Evolutionary conservation across 169 alveolate species (phyloP).

Genomic region (Plasmodium falciparum): DNA sequence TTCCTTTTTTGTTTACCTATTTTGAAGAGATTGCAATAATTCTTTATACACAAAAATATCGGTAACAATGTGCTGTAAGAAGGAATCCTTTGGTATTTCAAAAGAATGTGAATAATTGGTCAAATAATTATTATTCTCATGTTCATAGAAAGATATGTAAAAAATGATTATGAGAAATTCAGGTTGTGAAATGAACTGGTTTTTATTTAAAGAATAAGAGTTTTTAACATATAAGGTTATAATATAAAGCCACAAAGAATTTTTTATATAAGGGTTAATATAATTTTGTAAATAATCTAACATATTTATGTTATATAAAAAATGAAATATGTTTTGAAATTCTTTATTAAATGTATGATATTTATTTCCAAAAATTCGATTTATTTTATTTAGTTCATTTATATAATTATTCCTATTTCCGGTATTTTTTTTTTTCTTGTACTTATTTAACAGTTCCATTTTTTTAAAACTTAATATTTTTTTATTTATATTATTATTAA

Average conservation of each 20-base stretch:
- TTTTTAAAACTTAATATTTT: constrained; percentile 40
- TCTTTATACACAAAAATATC: constrained; percentile 54
- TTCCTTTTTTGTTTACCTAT: constrained; percentile 3
- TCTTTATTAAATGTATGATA: constrained; percentile 8
- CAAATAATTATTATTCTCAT: constrained; percentile 12
- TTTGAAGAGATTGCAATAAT: constrained; percentile 20
- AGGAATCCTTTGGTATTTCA: constrained; percentile 8
- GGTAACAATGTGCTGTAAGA: constrained; percentile 6
- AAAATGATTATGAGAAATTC: constrained; percentile 55
- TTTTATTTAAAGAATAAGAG: constrained; percentile 15
- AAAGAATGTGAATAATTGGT: constrained; percentile 28
- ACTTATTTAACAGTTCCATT: constrained; percentile 12
- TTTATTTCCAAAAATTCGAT: constrained; percentile 63
- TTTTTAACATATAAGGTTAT: constrained; percentile 33
- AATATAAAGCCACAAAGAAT: constrained; percentile 56
- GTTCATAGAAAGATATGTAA: constrained; percentile 46
- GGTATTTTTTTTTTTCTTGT: constrained; percentile 47
- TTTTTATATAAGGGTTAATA: constrained; percentile 59
- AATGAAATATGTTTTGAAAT: constrained; percentile 1
- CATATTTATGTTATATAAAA: constrained; percentile 24
- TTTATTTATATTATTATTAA: constrained; percentile 2
- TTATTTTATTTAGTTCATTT: constrained; percentile 54
- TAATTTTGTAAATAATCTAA: constrained; percentile 20
- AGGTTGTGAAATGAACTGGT: constrained; percentile 12
- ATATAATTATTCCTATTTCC: constrained; percentile 59